Conservation (phyloP, 176 grass and related monocot species). For the Avena eriantha region DNA sequence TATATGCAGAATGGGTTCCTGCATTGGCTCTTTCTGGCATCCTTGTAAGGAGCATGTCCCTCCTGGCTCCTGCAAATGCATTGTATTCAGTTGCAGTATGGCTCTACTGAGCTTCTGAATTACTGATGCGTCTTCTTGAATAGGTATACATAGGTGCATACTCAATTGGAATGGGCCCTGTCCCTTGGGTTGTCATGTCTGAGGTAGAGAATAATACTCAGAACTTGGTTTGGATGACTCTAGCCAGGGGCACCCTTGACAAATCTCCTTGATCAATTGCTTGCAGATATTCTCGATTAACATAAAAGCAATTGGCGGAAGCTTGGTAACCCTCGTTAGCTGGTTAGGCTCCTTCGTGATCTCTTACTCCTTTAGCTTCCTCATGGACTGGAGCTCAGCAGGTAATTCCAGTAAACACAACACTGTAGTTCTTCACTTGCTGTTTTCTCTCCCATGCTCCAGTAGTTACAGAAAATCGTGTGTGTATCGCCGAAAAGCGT, state of each 20-base stretch:
- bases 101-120: background rate
- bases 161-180: conserved; percentile 88
- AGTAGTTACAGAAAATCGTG: background rate
- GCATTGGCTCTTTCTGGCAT: conserved; percentile 72
- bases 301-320: conserved; percentile 84
- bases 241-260: background rate
- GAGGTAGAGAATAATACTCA: conserved; percentile 55
- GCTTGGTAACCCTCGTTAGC: conserved; percentile 74
- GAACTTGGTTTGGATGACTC: background rate
- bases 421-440: conserved; percentile 7
- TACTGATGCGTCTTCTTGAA: conserved; percentile 24
- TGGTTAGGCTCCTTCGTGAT: conserved; percentile 75
- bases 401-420: conserved; percentile 43
- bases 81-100: conserved; percentile 1
- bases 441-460: background rate
- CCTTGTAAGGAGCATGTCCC: conserved; percentile 49
- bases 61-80: conserved; percentile 3
- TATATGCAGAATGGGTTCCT: conserved; percentile 61
- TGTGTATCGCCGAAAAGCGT: background rate
- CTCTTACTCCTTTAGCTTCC: conserved; percentile 74
- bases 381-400: conserved; percentile 79
- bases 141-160: conserved; percentile 73
- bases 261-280: conserved; percentile 12
- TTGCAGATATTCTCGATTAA: conserved; percentile 82
- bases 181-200: conserved; percentile 90